Conservation (phyloP, 2,329 filamentous ascomycete genomes). For the Botrytis tulipae region DNA sequence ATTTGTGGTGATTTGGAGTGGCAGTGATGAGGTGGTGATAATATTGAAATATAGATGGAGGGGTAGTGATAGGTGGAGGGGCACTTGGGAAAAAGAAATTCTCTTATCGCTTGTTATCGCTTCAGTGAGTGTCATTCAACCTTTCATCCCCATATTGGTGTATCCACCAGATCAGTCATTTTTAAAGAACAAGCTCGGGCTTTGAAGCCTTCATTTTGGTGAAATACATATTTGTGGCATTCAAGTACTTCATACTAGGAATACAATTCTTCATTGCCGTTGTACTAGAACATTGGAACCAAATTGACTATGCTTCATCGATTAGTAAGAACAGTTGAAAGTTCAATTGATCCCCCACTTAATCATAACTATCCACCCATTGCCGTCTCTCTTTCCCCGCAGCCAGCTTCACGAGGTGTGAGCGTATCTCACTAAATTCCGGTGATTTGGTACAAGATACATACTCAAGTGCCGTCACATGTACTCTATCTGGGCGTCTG, state of each 20-base stretch:
- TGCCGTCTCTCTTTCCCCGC: not conserved
- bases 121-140: not conserved
- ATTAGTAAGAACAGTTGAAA: not conserved
- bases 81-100: slow-evolving; percentile 9
- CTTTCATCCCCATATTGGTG: not conserved
- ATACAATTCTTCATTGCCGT: too few relatives aligned
- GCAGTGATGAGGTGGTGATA: not conserved
- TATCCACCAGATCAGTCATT: not conserved
- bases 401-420: not conserved
- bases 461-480: not conserved
- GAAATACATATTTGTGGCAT: not conserved
- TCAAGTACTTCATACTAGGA: not conserved
- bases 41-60: not conserved
- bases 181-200: not conserved
- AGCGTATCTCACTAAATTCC: not conserved
- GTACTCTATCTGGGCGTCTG: not conserved
- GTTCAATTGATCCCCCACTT: not conserved
- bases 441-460: slow-evolving; percentile 3
- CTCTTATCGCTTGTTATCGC: slow-evolving; percentile 12
- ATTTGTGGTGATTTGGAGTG: not conserved
- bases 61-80: slow-evolving; percentile 6
- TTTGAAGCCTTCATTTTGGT: too few relatives aligned
- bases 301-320: not conserved
- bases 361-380: not conserved
- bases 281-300: accelerated